Conservation (phyloP, 345 rosid species). For the Reutealis trisperma region DNA sequence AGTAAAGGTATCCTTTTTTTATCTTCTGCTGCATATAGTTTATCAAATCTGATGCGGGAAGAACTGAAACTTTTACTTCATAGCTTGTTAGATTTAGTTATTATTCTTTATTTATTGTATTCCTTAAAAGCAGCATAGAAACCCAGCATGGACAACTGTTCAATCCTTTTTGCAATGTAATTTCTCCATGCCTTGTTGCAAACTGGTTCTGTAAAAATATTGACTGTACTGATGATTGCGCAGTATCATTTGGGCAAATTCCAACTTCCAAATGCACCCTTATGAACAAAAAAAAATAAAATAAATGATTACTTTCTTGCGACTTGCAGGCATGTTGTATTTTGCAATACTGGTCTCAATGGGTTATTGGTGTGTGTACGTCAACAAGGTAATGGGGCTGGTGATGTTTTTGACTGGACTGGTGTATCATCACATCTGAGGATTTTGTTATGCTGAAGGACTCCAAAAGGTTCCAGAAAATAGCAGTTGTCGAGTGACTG, state of each 20-base stretch:
- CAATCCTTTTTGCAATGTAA: no score
- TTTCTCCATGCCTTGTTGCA: no score
- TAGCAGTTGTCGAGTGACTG: neutral
- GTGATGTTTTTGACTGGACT: neutral
- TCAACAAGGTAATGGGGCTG: neutral
- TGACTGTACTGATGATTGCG: neutral
- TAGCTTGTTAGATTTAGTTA: neutral
- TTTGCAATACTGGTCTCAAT: slow-evolving; percentile 21
- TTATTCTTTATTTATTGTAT: neutral
- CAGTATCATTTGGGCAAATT: no score
- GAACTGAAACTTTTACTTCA: neutral
- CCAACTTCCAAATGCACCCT: neutral
- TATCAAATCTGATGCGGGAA: neutral
- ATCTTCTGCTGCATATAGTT: neutral
- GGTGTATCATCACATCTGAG: slow-evolving; percentile 5
- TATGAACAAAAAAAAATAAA: neutral
- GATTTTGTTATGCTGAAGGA: slow-evolving; percentile 14
- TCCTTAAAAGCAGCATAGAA: no score
- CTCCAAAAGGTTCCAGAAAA: slow-evolving; percentile 1
- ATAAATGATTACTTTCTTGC: neutral
- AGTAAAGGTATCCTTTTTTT: slow-evolving; percentile 32
- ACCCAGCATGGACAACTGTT: no score
- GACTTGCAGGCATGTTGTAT: slow-evolving; percentile 26
- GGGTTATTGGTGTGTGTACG: neutral
- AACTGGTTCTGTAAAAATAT: no score